Base-by-base conservation (phyloP, 2,329 filamentous ascomycete species). In the Aspergillus fijiensis region DNA sequence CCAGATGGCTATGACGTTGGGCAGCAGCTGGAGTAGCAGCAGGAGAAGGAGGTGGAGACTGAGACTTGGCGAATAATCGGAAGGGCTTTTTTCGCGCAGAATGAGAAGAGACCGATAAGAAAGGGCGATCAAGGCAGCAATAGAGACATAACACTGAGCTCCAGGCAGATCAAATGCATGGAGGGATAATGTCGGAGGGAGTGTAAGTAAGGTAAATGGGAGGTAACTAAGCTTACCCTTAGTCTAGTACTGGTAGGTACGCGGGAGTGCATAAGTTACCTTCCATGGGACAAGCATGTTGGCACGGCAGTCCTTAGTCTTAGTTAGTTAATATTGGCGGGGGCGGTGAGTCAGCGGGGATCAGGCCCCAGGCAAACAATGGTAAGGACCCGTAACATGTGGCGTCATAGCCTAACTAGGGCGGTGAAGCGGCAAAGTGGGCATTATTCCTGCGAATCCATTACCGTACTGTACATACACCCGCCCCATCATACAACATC, bases 341-440 rank as follows among this genome's bases (percentile, higher is more conserved):
- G 19, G 70, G 72, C 72, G 73, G 73, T 74, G 69, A 72, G 65
- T 50, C 54, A 50, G 33, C 19, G 31, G 6, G 3, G 3, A 49
- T 19, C 25, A 42, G 50, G 45, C 42, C 29, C 31, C 33, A 49
- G 54, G 49, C 27, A 23, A 25, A 25, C 27, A 25, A 25, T 25
- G 10, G 16, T 14, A 50, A 16, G 27, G 16, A 35, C 33, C 25
- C 21, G 16, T 31, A 19, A 51, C 33, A 51, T 11, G 21, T 31
- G 49, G 49, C 49, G 33, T 27, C 27, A 51, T 29, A 51, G 14
- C 33, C 33, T 10, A 35, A 12, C 12, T 16, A 10, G 33, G 49
- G 49, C 49, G 23, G 49, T 33, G 12, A 16, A 45, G 52, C 35
- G 39, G 35, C 19, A 31, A 47, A 7, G 16, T 5, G 21, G 21